phyloP scores from a whole-genome alignment of 75 land plant genomes.

The Selaginella tamariscina region DNA sequence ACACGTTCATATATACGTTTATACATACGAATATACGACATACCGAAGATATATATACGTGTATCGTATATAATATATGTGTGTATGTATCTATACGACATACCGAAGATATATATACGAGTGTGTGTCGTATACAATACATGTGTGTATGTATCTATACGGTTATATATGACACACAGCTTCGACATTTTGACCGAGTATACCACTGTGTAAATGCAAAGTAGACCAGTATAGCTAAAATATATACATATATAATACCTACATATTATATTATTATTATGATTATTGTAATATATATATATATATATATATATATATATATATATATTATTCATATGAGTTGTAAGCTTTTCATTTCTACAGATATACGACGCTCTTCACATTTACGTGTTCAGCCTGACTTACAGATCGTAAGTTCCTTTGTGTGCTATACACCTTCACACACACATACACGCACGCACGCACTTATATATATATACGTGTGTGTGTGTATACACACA shows the following conservation, averaged over 20 bases:
- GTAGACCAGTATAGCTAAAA: neutral
- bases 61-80: neutral
- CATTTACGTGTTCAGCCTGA: slow-evolving; percentile 9
- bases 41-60: too few species aligned
- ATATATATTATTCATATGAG: too few species aligned
- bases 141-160: too few species aligned
- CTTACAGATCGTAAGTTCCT: slow-evolving; percentile 5
- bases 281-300: neutral
- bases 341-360: neutral
- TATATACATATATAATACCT: neutral
- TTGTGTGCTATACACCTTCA: neutral
- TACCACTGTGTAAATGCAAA: neutral
- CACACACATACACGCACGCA: too few species aligned
- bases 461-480: too few species aligned
- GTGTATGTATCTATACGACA: too few species aligned
- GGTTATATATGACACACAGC: too few species aligned
- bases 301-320: too few species aligned
- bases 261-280: neutral
- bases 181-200: too few species aligned
- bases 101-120: too few species aligned
- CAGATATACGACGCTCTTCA: slow-evolving; percentile 7
- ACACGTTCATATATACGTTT: too few species aligned
- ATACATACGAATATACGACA: neutral
- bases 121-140: too few species aligned
- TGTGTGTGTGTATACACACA: neutral